Evolutionary conservation across 2,329 filamentous ascomycete genomes (phyloP).

Genomic region (Domatiomyces globalis): DNA sequence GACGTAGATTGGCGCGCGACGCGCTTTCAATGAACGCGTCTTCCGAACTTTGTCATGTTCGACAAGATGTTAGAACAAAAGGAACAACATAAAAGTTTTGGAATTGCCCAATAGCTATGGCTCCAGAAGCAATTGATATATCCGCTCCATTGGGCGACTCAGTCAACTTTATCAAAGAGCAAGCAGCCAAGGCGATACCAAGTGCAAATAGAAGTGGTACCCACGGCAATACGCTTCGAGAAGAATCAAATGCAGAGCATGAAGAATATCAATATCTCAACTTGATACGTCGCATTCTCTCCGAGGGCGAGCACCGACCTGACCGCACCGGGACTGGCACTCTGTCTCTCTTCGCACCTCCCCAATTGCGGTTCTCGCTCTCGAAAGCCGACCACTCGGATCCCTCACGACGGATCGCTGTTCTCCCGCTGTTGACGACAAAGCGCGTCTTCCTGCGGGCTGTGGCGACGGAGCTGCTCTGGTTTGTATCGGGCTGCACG

Average conservation of each 20-base stretch:
- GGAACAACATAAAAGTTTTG: no score
- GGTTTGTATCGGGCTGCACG: slow-evolving; percentile 81
- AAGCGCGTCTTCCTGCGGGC: slow-evolving; percentile 91
- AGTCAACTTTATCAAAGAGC: slow-evolving; percentile 14
- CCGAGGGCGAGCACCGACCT: slow-evolving; percentile 70
- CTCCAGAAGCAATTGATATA: slow-evolving; percentile 11
- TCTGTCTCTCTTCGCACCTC: slow-evolving; percentile 72
- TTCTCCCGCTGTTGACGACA: slow-evolving; percentile 88
- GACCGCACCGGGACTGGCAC: slow-evolving; percentile 93
- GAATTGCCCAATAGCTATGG: slow-evolving; percentile 4
- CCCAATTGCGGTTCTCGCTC: slow-evolving; percentile 74
- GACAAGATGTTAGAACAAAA: no score
- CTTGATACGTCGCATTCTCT: slow-evolving; percentile 71
- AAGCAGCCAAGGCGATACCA: slow-evolving; percentile 8
- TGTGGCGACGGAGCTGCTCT: slow-evolving; percentile 82
- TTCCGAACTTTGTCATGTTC: no score
- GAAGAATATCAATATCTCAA: slow-evolving; percentile 93
- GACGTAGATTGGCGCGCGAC: background rate
- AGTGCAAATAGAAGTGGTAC: background rate
- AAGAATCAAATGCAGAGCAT: slow-evolving; percentile 31
- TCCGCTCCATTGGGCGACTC: slow-evolving; percentile 8
- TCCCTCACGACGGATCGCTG: slow-evolving; percentile 36
- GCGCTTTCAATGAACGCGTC: background rate
- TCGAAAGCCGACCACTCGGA: slow-evolving; percentile 37
- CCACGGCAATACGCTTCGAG: background rate